Evolutionary conservation across 495 filamentous ascomycete species (phyloP).

Genomic region (Achaetomiella virescens): DNA sequence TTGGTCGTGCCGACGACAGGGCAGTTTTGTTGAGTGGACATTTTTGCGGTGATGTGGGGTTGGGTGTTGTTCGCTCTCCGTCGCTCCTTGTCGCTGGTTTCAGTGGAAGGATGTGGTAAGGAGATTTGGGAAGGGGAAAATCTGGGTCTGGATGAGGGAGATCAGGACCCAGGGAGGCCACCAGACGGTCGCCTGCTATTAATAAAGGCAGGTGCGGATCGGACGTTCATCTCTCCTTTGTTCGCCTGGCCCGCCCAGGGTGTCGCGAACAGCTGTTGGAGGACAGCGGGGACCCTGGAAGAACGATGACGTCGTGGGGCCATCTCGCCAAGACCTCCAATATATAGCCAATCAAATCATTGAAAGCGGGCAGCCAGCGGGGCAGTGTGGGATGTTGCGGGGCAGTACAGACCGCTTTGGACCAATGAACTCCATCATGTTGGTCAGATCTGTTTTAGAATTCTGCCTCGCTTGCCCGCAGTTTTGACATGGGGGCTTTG

Average conservation of each 20-base stretch:
- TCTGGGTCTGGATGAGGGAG: neutral
- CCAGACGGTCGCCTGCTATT: neutral
- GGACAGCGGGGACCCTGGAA: neutral
- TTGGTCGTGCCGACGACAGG: constrained; percentile 43
- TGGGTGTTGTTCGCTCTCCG: neutral
- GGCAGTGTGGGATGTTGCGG: neutral
- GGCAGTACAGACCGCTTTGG: neutral
- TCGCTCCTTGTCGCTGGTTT: too few species aligned
- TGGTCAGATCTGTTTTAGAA: constrained; percentile 11
- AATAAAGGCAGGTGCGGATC: neutral
- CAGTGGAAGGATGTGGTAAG: too few species aligned
- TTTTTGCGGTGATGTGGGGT: neutral
- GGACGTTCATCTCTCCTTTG: neutral
- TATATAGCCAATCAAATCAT: neutral
- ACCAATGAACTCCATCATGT: constrained; percentile 3
- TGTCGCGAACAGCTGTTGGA: neutral
- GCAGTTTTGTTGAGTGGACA: constrained; percentile 20
- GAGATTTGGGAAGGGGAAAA: too few species aligned
- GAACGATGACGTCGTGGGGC: constrained; percentile 6
- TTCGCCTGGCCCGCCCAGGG: neutral
- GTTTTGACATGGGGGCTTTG: too few species aligned
- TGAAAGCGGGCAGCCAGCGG: neutral
- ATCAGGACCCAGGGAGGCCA: too few species aligned
- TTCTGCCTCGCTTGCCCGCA: neutral
- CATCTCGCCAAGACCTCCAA: neutral